Percentiles rank a stretch among this genome's conserved stretches.
phyloP scores from a whole-genome alignment of 768 basidiomycete species.

The Lactifluus piperatus region DNA sequence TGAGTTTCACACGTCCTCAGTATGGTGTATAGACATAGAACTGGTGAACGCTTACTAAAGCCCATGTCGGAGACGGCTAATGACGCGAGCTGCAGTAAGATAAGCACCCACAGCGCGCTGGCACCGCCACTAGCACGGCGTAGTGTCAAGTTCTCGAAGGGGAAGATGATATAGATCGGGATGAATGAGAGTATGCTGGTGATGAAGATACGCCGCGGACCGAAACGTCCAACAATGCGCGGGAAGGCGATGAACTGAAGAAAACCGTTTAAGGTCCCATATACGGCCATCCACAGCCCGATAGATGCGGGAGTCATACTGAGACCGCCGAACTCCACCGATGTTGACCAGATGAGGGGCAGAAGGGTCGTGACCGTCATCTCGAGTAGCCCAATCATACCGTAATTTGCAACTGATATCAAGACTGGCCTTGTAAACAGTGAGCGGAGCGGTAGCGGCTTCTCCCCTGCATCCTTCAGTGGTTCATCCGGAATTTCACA shows the following conservation, averaged over 20 bases:
- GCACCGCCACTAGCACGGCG: background rate
- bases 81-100: slow-evolving; percentile 2
- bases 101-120: background rate
- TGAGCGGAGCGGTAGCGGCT: background rate
- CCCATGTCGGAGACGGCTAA: slow-evolving; percentile 13
- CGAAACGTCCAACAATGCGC: slow-evolving; percentile 28
- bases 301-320: slow-evolving; percentile 32
- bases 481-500: background rate
- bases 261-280: slow-evolving; percentile 31
- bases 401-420: slow-evolving; percentile 1
- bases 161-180: slow-evolving; percentile 25
- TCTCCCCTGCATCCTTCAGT: background rate
- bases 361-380: background rate
- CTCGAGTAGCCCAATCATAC: slow-evolving; percentile 4
- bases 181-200: slow-evolving; percentile 23
- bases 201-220: slow-evolving; percentile 29
- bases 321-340: slow-evolving; percentile 35
- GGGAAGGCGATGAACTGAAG: slow-evolving; percentile 35
- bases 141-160: slow-evolving; percentile 16
- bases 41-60: background rate
- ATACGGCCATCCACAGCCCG: slow-evolving; percentile 29
- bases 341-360: slow-evolving; percentile 39
- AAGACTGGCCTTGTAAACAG: slow-evolving; percentile 8
- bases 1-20: slow-evolving; percentile 13
- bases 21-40: background rate